Conservation (phyloP, 1,284 basidiomycete species). For the Cerioporus squamosus region DNA sequence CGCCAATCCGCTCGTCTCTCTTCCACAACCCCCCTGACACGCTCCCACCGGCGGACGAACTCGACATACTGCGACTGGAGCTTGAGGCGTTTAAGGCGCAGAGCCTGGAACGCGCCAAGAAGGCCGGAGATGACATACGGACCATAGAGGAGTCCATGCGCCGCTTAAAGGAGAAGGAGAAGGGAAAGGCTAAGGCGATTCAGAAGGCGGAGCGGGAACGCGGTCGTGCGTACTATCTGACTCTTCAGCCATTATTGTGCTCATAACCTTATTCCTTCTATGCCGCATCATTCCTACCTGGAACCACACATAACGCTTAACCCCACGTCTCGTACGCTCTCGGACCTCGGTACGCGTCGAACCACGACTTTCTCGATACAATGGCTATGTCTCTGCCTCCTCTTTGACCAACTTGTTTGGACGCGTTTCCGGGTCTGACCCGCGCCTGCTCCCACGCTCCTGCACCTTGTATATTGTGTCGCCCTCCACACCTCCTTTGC, state of each 20-base stretch:
- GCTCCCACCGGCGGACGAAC: constrained; percentile 73
- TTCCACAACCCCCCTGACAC: constrained; percentile 64
- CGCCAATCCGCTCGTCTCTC: constrained; percentile 55
- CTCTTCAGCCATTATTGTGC: constrained; percentile 7
- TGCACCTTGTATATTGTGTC: not conserved
- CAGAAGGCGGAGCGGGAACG: constrained; percentile 73
- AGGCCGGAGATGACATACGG: constrained; percentile 70
- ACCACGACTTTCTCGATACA: not conserved
- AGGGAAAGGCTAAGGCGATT: constrained; percentile 70
- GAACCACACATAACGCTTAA: not conserved
- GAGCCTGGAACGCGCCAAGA: constrained; percentile 63
- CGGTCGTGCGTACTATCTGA: constrained; percentile 60
- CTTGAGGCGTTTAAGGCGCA: constrained; percentile 58
- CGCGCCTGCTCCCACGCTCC: no score
- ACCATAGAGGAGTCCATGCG: constrained; percentile 72
- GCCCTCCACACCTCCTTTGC: not conserved
- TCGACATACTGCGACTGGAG: constrained; percentile 66
- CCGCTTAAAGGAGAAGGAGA: constrained; percentile 74
- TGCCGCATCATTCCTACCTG: not conserved
- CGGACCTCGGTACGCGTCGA: no score
- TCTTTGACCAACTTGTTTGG: no score
- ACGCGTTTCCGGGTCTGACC: no score
- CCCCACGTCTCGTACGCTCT: not conserved
- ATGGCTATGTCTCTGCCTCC: no score
- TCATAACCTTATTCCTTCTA: not conserved